Conservation (phyloP, 345 rosid species). For the Eucalyptus curtisii region DNA sequence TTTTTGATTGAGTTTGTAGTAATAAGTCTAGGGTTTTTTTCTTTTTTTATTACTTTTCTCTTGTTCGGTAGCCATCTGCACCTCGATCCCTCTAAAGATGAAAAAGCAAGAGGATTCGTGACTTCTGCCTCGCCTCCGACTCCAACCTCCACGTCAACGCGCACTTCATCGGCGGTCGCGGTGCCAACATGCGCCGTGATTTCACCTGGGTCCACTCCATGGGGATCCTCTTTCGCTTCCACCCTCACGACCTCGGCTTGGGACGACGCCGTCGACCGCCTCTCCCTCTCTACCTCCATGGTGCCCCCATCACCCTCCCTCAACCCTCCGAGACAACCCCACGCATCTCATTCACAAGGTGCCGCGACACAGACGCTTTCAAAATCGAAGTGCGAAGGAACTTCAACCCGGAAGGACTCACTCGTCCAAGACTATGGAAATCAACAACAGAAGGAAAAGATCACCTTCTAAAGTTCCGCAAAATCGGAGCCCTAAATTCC, state of each 20-base stretch:
- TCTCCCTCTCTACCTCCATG: constrained; percentile 5
- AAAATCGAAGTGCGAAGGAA: not conserved
- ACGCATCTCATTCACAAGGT: not conserved
- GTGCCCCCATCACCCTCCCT: constrained; percentile 3
- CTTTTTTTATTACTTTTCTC: too few species aligned
- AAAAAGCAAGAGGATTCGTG: constrained; percentile 13
- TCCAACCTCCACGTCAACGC: constrained; percentile 15
- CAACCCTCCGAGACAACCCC: not conserved
- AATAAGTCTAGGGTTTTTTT: too few species aligned
- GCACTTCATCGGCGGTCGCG: not conserved
- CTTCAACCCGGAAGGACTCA: not conserved
- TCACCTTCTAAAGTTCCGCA: not conserved
- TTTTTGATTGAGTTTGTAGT: too few species aligned
- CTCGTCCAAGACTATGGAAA: not conserved
- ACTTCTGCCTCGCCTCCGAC: constrained; percentile 11
- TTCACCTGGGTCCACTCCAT: constrained; percentile 19
- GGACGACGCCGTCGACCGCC: constrained; percentile 7
- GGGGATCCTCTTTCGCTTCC: constrained; percentile 11
- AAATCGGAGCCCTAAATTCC: not conserved
- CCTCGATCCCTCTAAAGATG: too few species aligned
- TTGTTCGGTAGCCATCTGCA: too few species aligned
- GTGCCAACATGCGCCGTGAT: not conserved
- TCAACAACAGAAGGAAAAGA: not conserved
- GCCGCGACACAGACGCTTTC: not conserved
- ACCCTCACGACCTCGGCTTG: constrained; percentile 3